Evolutionary conservation across 768 basidiomycete genomes (phyloP).

Genomic region (Russula ochroleuca): DNA sequence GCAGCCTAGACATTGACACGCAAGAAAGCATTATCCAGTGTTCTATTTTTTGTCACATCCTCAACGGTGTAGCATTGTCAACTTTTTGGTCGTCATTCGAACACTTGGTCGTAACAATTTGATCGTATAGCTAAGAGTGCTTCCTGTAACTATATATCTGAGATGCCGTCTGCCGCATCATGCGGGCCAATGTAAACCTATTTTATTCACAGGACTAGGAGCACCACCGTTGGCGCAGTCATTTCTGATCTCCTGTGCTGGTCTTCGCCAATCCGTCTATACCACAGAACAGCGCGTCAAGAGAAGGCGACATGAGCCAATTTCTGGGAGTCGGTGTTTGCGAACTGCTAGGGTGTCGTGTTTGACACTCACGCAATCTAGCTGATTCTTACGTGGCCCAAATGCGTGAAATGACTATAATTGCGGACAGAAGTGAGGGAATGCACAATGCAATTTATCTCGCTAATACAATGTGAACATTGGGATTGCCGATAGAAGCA

Average conservation of each 20-base stretch:
- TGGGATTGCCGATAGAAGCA: neutral
- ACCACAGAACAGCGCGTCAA: neutral
- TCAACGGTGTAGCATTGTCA: neutral
- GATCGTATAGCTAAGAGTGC: neutral
- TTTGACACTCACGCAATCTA: neutral
- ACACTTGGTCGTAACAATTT: neutral
- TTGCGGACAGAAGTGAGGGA: neutral
- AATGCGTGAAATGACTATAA: neutral
- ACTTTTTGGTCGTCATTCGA: neutral
- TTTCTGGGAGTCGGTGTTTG: neutral
- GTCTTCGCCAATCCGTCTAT: neutral
- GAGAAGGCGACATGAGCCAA: neutral
- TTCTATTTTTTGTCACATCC: neutral
- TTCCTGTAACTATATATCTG: constrained; percentile 4
- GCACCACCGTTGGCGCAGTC: neutral
- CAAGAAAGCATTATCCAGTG: neutral
- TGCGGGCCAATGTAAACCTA: neutral
- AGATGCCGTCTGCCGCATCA: neutral
- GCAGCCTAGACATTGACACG: neutral
- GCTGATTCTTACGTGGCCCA: neutral
- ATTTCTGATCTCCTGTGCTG: no score
- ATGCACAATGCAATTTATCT: neutral
- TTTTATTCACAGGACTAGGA: neutral
- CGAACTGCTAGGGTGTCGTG: neutral
- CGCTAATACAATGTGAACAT: neutral